Evolutionary conservation across 129 eudicot species (phyloP).

Genomic region (sunflower (Helianthus annuus)): HanXRQr2.0-SUNRISE NC_035445.2:52285361-52285860

Average conservation of each 20-base stretch:
- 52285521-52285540: not conserved
- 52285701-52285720: slow-evolving; percentile 10
- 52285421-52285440: no score
- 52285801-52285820: slow-evolving; percentile 3
- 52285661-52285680: slow-evolving; percentile 7
- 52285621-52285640: slow-evolving; percentile 5
- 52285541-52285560: not conserved
- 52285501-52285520: no score
- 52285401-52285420: no score
- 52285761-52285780: not conserved
- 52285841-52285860: slow-evolving; percentile 24
- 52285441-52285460: no score
- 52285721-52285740: slow-evolving; percentile 25
- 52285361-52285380: no score
- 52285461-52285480: no score
- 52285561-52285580: not conserved
- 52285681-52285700: slow-evolving; percentile 22
- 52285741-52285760: slow-evolving; percentile 26
- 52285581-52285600: slow-evolving; percentile 3
- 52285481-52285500: no score
- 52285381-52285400: no score
- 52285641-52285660: not conserved
- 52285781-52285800: slow-evolving; percentile 18
- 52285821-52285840: slow-evolving; percentile 3
- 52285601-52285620: slow-evolving; percentile 14